phyloP scores from a whole-genome alignment of 1,284 basidiomycete genomes.

The Waitea zeae region DNA sequence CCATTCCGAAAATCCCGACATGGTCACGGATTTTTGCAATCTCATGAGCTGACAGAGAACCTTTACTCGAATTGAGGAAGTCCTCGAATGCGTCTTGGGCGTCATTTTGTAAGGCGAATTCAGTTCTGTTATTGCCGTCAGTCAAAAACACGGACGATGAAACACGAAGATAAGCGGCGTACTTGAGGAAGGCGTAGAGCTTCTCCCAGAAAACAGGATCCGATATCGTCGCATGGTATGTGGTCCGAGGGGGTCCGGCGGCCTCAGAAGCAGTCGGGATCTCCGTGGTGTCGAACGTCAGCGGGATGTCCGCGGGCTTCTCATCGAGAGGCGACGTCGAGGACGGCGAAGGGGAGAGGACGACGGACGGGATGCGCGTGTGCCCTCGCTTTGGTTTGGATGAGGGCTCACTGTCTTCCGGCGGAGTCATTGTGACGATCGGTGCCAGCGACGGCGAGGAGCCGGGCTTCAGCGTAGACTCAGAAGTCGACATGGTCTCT shows the following conservation, averaged over 20 bases:
- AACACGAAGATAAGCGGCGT: constrained; percentile 10
- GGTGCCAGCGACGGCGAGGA: constrained; percentile 4
- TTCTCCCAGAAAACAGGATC: constrained; percentile 64
- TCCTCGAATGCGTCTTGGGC: constrained; percentile 51
- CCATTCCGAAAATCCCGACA: constrained; percentile 65
- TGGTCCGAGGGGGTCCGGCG: constrained; percentile 15
- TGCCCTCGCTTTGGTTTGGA: constrained; percentile 17
- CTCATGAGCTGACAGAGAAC: constrained; percentile 46
- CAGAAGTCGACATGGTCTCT: constrained; percentile 7
- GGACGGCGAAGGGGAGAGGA: constrained; percentile 57
- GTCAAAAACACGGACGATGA: constrained; percentile 1
- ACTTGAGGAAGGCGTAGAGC: constrained; percentile 48
- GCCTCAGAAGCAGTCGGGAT: constrained; percentile 25
- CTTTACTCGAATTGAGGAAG: constrained; percentile 58
- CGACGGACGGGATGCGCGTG: constrained; percentile 52
- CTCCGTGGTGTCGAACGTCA: constrained; percentile 39
- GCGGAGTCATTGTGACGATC: too few species aligned
- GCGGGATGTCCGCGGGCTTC: constrained; percentile 41
- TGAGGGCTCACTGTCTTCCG: constrained; percentile 8
- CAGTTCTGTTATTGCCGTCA: constrained; percentile 20
- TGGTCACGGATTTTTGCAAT: constrained; percentile 67
- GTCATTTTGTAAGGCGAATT: constrained; percentile 38
- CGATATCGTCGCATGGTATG: constrained; percentile 54
- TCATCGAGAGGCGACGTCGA: constrained; percentile 19
- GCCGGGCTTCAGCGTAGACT: constrained; percentile 11